Evolutionary conservation across 352 stramenopile species (phyloP).

Genomic region (Pythium scleroteichum): DNA sequence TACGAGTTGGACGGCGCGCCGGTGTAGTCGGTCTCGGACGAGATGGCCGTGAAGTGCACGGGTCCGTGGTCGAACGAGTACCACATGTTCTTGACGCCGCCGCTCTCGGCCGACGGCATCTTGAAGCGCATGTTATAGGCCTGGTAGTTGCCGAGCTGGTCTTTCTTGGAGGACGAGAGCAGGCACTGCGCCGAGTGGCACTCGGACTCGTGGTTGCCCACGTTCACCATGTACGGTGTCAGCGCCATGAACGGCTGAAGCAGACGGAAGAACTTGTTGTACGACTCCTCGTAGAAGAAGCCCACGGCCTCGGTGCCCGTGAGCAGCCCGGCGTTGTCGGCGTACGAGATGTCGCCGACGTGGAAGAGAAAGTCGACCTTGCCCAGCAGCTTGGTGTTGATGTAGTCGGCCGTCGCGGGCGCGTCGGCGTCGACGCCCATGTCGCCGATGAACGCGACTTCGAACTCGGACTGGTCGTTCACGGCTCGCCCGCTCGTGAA

Average conservation of each 20-base stretch:
- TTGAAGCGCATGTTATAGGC: conserved; percentile 86
- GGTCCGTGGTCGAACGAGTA: conserved; percentile 86
- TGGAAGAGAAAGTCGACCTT: conserved; percentile 69
- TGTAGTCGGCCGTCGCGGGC: conserved; percentile 31
- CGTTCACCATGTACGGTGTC: conserved; percentile 82
- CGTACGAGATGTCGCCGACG: conserved; percentile 70
- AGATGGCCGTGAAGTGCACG: conserved; percentile 86
- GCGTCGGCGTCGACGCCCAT: conserved; percentile 46
- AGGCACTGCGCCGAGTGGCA: conserved; percentile 74
- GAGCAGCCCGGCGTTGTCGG: conserved; percentile 30
- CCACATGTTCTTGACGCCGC: conserved; percentile 79
- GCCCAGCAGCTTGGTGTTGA: conserved; percentile 39
- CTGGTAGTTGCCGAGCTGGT: conserved; percentile 74
- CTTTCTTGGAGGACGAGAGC: conserved; percentile 43
- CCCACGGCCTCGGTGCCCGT: conserved; percentile 29
- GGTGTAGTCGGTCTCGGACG: conserved; percentile 71
- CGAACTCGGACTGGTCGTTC: conserved; percentile 38
- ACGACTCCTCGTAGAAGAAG: conserved; percentile 89
- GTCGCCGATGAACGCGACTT: conserved; percentile 59
- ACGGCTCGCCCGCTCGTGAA: conserved; percentile 45
- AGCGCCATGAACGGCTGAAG: conserved; percentile 48
- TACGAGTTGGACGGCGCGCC: conserved; percentile 26
- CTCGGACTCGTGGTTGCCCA: conserved; percentile 89
- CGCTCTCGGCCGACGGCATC: conserved; percentile 77
- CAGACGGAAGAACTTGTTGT: conserved; percentile 84